phyloP scores from a whole-genome alignment of 2,329 filamentous ascomycete genomes.

The Ophiocordyceps robertsii region DNA sequence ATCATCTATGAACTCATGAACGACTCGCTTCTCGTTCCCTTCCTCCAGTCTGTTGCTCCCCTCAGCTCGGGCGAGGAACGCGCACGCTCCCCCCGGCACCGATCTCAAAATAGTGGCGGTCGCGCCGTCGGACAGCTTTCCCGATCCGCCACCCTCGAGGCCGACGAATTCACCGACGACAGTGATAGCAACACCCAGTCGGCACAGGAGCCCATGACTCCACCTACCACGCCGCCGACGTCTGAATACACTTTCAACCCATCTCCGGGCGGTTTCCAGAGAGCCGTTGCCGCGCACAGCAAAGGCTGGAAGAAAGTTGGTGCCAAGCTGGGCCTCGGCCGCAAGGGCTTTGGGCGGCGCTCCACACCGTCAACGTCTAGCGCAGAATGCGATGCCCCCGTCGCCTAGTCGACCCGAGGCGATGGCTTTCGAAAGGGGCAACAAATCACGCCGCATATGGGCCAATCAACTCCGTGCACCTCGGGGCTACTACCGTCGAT shows the following conservation, averaged over 20 bases:
- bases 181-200: slow-evolving; percentile 46
- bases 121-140: slow-evolving; percentile 3
- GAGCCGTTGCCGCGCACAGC: slow-evolving; percentile 38
- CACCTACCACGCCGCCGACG: slow-evolving; percentile 58
- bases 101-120: slow-evolving; percentile 1
- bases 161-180: slow-evolving; percentile 48
- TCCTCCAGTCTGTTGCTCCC: slow-evolving; percentile 55
- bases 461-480: no score
- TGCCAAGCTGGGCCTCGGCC: slow-evolving; percentile 44
- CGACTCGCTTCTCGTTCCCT: slow-evolving; percentile 85
- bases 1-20: slow-evolving; percentile 97
- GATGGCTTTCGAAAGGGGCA: no score
- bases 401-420: slow-evolving; percentile 13
- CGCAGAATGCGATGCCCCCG: slow-evolving; percentile 20
- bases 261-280: slow-evolving; percentile 39
- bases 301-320: slow-evolving; percentile 54
- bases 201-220: slow-evolving; percentile 53
- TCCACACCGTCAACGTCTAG: slow-evolving; percentile 30
- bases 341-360: slow-evolving; percentile 33
- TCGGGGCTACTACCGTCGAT: no score
- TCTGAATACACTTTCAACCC: slow-evolving; percentile 40
- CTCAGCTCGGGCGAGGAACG: slow-evolving; percentile 22
- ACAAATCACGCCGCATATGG: no score
- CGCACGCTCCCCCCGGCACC: slow-evolving; percentile 23
- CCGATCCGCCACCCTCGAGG: slow-evolving; percentile 27